Evolutionary conservation across 1,139 yeast genomes (phyloP), one percentile per base, ranked within the genome.

Genomic region (Saccharomyces hybrid): DNA sequence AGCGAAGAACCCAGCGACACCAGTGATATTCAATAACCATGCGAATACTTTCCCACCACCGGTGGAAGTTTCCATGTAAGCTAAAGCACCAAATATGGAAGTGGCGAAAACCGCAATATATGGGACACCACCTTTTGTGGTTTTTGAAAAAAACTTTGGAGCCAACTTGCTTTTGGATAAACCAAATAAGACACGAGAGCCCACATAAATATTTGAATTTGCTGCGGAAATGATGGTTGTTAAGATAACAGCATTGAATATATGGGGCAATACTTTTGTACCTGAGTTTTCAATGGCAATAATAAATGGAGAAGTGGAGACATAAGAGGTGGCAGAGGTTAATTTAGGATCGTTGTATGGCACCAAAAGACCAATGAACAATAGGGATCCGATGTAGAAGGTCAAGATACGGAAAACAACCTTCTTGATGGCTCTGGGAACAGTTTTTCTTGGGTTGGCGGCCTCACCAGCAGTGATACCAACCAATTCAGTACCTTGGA

Each of bases 21-120:
- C 86, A 27, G 90, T 80, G 60, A 91, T 84, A 72, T 88, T 88
- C 59, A 89, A 80, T 62, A 90, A 80, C 90, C 96, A 90, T 65
- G 78, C 73, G 75, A 89, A 90, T n/a, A 89, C 97, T 9, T 79
- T 75, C 52, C 76, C 75, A 49, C 95, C 93, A 52, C 73, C 71
- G 48, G 74, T 70, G 31, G 86, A 78, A 59, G 81, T 76, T 44
- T 84, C 88, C 75, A 90, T 77, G 70, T 83, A 84, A 2, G 91
- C 88, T 58, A 80, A 75, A 49, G 81, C 70, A 50, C 91, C 91
- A 61, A 84, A 78, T 2, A 76, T 65, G 5, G 88, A 76, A 5
- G 89, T 82, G 61, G 75, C 70, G 2, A 78, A 50, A 41, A 85
- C 88, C 25, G 86, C 78, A 51, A 77, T 70, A 61, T 75, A 80